phyloP scores from a whole-genome alignment of 352 stramenopile species.

The Blastocystis sp. region DNA sequence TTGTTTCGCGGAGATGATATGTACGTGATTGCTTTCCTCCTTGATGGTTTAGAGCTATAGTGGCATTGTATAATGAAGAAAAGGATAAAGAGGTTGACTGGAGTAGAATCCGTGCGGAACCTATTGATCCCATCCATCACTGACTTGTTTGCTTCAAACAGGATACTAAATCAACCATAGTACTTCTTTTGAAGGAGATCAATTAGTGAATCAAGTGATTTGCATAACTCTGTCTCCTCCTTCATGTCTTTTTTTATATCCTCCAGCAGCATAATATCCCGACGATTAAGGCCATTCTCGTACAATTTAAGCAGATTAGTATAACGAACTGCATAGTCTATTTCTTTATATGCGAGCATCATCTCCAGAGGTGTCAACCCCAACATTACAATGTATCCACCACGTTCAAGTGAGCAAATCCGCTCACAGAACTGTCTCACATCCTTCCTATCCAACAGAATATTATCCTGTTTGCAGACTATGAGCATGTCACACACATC shows the following conservation, averaged over 20 bases:
- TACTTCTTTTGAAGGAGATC: background rate
- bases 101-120: background rate
- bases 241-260: background rate
- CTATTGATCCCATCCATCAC: conserved; percentile 11
- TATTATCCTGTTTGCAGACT: background rate
- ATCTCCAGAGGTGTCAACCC: conserved; percentile 28
- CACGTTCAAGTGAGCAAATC: conserved; percentile 20
- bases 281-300: conserved; percentile 28
- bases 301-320: background rate
- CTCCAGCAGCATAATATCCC: conserved; percentile 40
- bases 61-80: conserved; percentile 51
- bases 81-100: conserved; percentile 15
- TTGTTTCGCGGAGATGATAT: conserved; percentile 59
- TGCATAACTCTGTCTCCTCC: background rate
- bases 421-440: background rate
- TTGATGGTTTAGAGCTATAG: conserved; percentile 25
- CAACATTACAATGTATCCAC: conserved; percentile 53
- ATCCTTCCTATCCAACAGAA: too few species aligned
- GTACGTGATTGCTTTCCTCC: background rate
- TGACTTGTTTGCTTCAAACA: conserved; percentile 47
- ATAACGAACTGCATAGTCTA: conserved; percentile 3
- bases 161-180: conserved; percentile 20
- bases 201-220: background rate
- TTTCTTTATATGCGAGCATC: conserved; percentile 34
- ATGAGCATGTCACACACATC: conserved; percentile 20